Evolutionary conservation across 129 eudicot species (phyloP), one percentile per base, ranked within the genome.

Genomic region (Saussurea involucrata): DNA sequence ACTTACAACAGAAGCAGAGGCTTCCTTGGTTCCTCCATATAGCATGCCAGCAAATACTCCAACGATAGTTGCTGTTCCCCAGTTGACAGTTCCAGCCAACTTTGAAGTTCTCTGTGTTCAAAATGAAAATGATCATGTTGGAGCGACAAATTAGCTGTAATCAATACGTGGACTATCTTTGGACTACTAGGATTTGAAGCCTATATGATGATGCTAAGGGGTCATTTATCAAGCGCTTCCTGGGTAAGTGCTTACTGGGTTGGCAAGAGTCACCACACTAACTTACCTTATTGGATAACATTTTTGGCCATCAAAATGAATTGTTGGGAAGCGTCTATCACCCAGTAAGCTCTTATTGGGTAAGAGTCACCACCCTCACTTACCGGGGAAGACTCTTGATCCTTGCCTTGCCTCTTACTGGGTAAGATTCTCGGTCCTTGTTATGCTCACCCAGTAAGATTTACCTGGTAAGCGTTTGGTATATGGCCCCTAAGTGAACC

Each of bases 1-100:
- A 89, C 98, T 91, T 77, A 94, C 98, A 74, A 87, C 92, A 80
- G 99, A 88, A 69, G 94, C 97, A 64, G 97, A 82, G 31, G 99
- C 96, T 88, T 89, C 99, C 88, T 92, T 95, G 92, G 91, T 92
- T 80, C 99, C 99, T 46, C 99, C 99, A 85, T 92, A 95, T 64
- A 95, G 69, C 96, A 92, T 83, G 80, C 99, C 99, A 75, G 96
- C 95, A 90, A 95, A 95, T 69, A 95, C 81, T 78, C 97, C 99
- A 49, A 95, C 71, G 1, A 92, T 84, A 46, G 95, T 92, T 58
- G 97, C 99, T 61, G 99, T 85, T 55, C 99, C 99, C 97, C 95
- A 92, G 85, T 90, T 90, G 65, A 88, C 95, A 29, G 89, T 90
- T 58, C 99, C 97, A 63, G 88, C 85, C 82, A 88, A 15, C 68